These are phyloP conservation scores for Umbilicus rupestris DNA, from an alignment of 164 flowering plant species.

Conservation along the genomic window DNA sequence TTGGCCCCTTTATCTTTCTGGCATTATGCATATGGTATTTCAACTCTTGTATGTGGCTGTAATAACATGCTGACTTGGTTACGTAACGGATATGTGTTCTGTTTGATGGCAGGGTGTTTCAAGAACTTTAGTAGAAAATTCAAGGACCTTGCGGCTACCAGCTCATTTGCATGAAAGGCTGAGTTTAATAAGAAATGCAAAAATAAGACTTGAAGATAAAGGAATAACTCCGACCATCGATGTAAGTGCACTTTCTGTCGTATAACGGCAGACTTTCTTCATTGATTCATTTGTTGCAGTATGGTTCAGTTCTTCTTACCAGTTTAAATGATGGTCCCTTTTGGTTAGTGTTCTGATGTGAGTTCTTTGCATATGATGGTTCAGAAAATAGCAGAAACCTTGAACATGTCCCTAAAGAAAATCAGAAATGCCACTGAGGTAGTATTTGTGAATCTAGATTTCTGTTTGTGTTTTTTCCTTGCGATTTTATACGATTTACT, in stretches of 20 bases:
- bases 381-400: conserved; percentile 77
- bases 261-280: background rate
- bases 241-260: conserved; percentile 34
- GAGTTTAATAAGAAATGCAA: conserved; percentile 65
- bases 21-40: no score
- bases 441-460: conserved; percentile 6
- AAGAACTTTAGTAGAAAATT: conserved; percentile 66
- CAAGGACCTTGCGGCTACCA: conserved; percentile 78
- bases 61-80: no score
- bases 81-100: background rate
- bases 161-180: conserved; percentile 80
- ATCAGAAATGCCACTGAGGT: conserved; percentile 94
- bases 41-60: no score
- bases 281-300: background rate
- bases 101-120: conserved; percentile 69
- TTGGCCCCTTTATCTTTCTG: no score
- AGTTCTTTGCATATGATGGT: background rate
- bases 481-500: background rate
- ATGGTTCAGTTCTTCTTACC: background rate
- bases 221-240: conserved; percentile 79
- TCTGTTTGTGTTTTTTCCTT: background rate
- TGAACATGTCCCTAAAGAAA: conserved; percentile 85
- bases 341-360: background rate
- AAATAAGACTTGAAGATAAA: conserved; percentile 52
- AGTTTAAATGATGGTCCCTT: no score